Evolutionary conservation across 2,329 filamentous ascomycete species (phyloP), one percentile per base, ranked within the genome.

Genomic region (Ascocoryne sarcoides): DNA sequence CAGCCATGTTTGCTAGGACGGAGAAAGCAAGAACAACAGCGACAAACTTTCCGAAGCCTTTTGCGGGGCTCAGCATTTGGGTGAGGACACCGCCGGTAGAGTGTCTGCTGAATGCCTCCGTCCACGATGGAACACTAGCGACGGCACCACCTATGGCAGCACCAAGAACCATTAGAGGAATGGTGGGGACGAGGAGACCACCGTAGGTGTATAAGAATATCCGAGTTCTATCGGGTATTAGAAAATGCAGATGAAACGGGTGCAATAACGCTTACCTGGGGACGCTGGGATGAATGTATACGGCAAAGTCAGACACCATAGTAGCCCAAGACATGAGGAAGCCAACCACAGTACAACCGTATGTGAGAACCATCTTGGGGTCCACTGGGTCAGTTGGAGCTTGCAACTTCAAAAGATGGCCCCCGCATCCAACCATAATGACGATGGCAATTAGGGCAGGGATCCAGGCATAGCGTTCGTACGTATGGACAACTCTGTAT

Each of bases 241-340:
- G 23, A 26, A 26, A 26, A 26, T 7, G 12, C 23, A 26, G 12
- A 26, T 26, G 23, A 26, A 38, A 19, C 10, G 19, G 28, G 10
- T 14, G 9, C 2, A 20, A 14, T 10, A 3, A 31, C n/a, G 35
- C 42, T 43, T 55, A 74, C 58, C 66, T 67, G 2, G 73, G 67
- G 2, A 70, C 71, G 39, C 66, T 68, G 16, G 75, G 75, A 37
- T 72, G 66, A 40, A 79, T 67, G 51, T 81, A 82, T 0, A 75
- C 75, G 0, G 73, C 73, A 41, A 80, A 71, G 53, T 81, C 76
- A 15, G 72, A 76, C 0, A 73, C 67, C 17, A 79, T 62, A 2
- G 67, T 69, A 3, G 68, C 72, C 67, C 73, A 82, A 0, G 78
- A 76, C 2, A 82, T 68, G 65, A 79, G 72, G 53, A 78, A 80